Base-by-base conservation (phyloP, 179 eudicot genomes). In the Patellifolia procumbens region DNA sequence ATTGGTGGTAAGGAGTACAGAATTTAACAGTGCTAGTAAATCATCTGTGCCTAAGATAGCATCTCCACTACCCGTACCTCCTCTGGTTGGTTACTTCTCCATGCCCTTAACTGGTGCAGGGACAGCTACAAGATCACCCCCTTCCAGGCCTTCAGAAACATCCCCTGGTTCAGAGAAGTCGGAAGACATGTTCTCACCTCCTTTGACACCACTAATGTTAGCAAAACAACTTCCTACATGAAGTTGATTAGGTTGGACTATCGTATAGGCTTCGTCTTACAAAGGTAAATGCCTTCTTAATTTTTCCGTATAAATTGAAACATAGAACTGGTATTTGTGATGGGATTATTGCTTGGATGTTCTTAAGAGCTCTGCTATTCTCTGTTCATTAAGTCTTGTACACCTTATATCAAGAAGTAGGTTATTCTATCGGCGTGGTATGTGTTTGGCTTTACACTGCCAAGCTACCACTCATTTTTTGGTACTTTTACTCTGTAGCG, bases 51-150 rank as follows among this genome's bases (percentile, higher is more conserved):
- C 86, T n/a, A 77, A 83, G 66, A 71, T 80, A 63, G 87, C 89
- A 35, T 88, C 94, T 77, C 88, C 80, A 35, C 82, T 90, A 56
- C 95, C 98, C 62, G 75, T 60, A 22, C 97, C 97, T 66, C 93
- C 97, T 69, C 74, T 32, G 48, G 75, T 69, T 59, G 62, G 73
- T 87, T 28, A 85, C 87, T 69, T 85, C 87, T 81, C 89, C 68
- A 69, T 90, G 74, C 91, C 92, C 15, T 80, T 86, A 19, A 83
- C 84, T 59, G 79, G 85, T 74, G 82, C 87, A 60, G 79, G 76
- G 43, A 80, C 68, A 20, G 82, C 56, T 55, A 74, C 74, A 31
- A 46, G 70, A 65, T 82, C 84, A 49, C 83, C 84, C 20, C 74
- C 78, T 53, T 80, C 86, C n/a, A 69, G 76, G 64, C 78, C 78